phyloP scores from a whole-genome alignment of 2,329 filamentous ascomycete species.

The Biscogniauxia marginata region DNA sequence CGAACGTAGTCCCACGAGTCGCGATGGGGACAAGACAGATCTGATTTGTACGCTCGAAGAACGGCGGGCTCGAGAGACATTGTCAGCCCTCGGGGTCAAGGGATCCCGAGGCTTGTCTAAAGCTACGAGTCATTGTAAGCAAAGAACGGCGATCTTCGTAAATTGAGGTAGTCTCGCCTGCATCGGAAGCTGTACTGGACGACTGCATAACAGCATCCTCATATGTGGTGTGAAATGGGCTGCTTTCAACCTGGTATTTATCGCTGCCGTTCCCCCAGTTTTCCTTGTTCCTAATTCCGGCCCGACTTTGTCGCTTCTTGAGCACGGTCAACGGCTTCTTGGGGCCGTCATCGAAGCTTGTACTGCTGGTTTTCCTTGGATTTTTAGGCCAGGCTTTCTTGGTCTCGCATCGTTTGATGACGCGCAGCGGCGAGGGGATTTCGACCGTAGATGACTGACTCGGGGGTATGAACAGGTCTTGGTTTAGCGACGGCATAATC shows the following conservation, averaged over 20 bases:
- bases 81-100: not conserved
- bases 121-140: conserved; percentile 6
- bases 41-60: conserved; percentile 19
- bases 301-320: conserved; percentile 24
- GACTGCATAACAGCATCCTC: not conserved
- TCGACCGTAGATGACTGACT: conserved; percentile 11
- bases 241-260: not conserved
- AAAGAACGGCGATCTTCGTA: not conserved
- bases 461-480: conserved; percentile 9
- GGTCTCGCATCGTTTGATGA: conserved; percentile 28
- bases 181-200: conserved; percentile 1
- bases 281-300: conserved; percentile 4
- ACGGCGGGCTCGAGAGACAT: conserved; percentile 8
- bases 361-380: conserved; percentile 21
- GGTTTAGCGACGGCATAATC: conserved; percentile 7
- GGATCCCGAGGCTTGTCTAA: conserved; percentile 5
- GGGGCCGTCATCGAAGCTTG: conserved; percentile 21
- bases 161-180: conserved; percentile 6
- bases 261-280: not conserved
- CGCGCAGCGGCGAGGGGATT: conserved; percentile 27
- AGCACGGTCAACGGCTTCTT: conserved; percentile 27
- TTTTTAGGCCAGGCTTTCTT: conserved; percentile 20
- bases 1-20: conserved; percentile 22
- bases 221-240: not conserved
- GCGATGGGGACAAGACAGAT: conserved; percentile 15